Percentiles rank a stretch among this genome's conserved stretches.
These are phyloP conservation scores for Orbilia brochopaga DNA, from an alignment of 2,329 filamentous ascomycete genomes.

Conservation along the genomic window DNA sequence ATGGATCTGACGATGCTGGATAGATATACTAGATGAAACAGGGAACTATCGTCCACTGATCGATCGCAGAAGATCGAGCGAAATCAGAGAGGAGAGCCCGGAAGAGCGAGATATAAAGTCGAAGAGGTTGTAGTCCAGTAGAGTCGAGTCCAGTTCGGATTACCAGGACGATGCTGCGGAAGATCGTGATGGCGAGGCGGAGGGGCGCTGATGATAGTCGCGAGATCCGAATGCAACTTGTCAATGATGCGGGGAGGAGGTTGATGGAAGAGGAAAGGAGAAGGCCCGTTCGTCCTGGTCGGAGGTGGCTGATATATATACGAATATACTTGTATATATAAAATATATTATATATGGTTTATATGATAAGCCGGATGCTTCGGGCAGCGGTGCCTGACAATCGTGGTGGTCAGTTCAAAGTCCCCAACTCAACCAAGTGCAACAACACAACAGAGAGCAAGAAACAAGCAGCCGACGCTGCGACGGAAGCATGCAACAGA, in stretches of 20 bases:
- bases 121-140: background rate
- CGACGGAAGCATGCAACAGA: background rate
- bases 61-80: constrained; percentile 47
- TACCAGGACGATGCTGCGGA: constrained; percentile 20
- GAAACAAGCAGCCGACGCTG: constrained; percentile 6
- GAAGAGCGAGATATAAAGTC: background rate
- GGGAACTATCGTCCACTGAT: constrained; percentile 6
- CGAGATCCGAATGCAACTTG: constrained; percentile 14
- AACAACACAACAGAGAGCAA: constrained; percentile 22
- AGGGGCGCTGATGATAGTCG: constrained; percentile 14
- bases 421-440: background rate
- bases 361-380: background rate
- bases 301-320: constrained; percentile 5
- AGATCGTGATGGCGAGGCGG: constrained; percentile 21
- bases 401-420: constrained; percentile 10
- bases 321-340: background rate
- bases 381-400: constrained; percentile 22
- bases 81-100: constrained; percentile 11
- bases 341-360: background rate
- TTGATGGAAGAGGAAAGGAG: constrained; percentile 4
- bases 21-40: constrained; percentile 1
- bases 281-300: background rate
- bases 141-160: constrained; percentile 5
- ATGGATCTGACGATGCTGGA: background rate
- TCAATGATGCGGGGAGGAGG: constrained; percentile 17